Evolutionary conservation across 2,329 filamentous ascomycete genomes (phyloP), one percentile per base, ranked within the genome.

Genomic region (Botrytis deweyae): DNA sequence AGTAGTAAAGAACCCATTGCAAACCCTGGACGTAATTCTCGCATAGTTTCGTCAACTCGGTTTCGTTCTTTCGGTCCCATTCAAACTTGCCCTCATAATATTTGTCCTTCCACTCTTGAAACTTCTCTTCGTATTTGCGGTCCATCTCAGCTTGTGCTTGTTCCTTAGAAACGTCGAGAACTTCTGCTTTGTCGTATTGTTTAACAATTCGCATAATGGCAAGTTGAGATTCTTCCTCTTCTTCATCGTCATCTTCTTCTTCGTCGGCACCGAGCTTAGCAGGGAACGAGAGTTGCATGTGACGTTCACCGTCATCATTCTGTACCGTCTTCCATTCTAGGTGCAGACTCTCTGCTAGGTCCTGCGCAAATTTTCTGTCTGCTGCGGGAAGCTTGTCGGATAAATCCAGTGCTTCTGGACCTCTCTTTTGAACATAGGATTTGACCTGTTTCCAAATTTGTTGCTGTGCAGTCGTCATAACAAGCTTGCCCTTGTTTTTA

Each of bases 1-100:
- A 99, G 85, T 99, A 99, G 83, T 92, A 98, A 68, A 99, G 86
- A 62, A 99, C 96, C 97, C 96, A 99, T 82, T 99, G 96, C 75
- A 99, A 85, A 75, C 96, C 96, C 83, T 99, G 93, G 10, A 99
- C 94, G 80, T 99, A 99, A 83, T 98, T 99, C 83, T 98, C 94
- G 40, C 93, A 92, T 75, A 99, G 86, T 76, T 92, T 91, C 72
- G 87, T 91, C 80, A 98, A 87, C 82, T 97, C 94, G 59, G 90
- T 90, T 77, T 95, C 91, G 78, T 93, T 92, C 66, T 94, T 91
- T 18, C 92, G 86, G 25, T 91, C 90, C 94, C 95, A 99, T 71
- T 92, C 92, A 78, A 98, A 98, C 82, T 98, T 99, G 73, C 90
- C 89, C 76, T 89, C 86, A 83, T 99, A 99, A 83, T 99, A 97